These are phyloP conservation scores for Aspergillus clavatus DNA, from an alignment of 2,329 filamentous ascomycete species.

Conservation along the genomic window DNA sequence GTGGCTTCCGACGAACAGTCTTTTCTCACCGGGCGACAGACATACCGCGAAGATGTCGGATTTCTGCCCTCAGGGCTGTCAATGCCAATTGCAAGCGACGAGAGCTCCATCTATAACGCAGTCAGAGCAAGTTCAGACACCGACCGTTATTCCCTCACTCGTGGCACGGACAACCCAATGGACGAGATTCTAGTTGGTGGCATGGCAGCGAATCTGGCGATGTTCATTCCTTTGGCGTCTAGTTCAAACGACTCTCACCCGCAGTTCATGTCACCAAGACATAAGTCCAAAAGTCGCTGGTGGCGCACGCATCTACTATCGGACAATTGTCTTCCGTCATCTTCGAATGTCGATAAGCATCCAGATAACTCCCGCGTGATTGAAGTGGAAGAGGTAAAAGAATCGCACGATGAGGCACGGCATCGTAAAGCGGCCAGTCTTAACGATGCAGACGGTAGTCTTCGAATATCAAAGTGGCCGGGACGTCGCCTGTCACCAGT, in stretches of 20 bases:
- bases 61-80: constrained; percentile 10
- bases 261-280: neutral
- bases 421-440: constrained; percentile 25
- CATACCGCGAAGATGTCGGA: neutral
- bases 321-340: neutral
- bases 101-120: constrained; percentile 38
- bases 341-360: neutral
- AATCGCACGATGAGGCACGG: neutral
- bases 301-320: constrained; percentile 15
- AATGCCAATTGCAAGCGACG: constrained; percentile 31
- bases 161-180: constrained; percentile 6
- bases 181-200: constrained; percentile 19
- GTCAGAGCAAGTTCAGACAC: constrained; percentile 26
- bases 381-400: neutral
- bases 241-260: neutral
- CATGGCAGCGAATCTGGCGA: constrained; percentile 25
- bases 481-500: constrained; percentile 23
- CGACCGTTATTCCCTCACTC: constrained; percentile 13
- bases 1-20: neutral
- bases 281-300: constrained; percentile 13
- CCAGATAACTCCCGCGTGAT: neutral
- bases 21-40: neutral
- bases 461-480: constrained; percentile 21
- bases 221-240: constrained; percentile 21
- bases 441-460: constrained; percentile 18